Evolutionary conservation across 1,284 basidiomycete species (phyloP).

Genomic region (Ceratobasidium sp.): DNA sequence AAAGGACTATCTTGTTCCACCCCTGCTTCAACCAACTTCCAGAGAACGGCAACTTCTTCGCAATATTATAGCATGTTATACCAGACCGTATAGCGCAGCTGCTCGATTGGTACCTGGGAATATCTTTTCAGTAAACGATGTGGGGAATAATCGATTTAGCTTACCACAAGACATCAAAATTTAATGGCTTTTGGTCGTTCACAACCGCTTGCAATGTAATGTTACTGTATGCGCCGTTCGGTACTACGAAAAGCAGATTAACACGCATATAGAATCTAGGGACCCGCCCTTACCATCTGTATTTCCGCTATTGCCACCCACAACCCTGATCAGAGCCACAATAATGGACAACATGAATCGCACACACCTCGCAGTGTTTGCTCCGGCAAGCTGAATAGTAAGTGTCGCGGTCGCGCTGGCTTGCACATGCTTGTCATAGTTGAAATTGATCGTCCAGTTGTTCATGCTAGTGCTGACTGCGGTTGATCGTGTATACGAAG

Average conservation of each 20-base stretch:
- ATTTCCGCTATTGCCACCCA: slow-evolving; percentile 17
- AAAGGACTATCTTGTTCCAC: slow-evolving; percentile 52
- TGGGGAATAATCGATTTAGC: background rate
- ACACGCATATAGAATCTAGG: slow-evolving; percentile 23
- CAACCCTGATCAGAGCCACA: background rate
- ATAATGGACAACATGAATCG: background rate
- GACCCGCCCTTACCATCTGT: slow-evolving; percentile 44
- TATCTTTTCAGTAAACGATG: background rate
- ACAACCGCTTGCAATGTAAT: slow-evolving; percentile 51
- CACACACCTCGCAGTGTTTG: slow-evolving; percentile 37
- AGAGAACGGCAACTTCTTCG: slow-evolving; percentile 51
- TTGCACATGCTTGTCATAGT: slow-evolving; percentile 40
- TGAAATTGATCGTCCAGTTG: slow-evolving; percentile 53
- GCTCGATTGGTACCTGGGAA: slow-evolving; percentile 51
- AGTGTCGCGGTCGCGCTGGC: slow-evolving; percentile 31
- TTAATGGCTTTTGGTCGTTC: slow-evolving; percentile 51
- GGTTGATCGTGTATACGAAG: slow-evolving; percentile 32
- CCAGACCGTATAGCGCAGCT: slow-evolving; percentile 53
- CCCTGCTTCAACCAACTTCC: slow-evolving; percentile 46
- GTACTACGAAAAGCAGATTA: slow-evolving; percentile 51
- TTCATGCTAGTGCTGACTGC: slow-evolving; percentile 50
- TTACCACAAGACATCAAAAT: slow-evolving; percentile 51
- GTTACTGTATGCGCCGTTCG: slow-evolving; percentile 52
- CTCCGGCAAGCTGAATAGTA: slow-evolving; percentile 35
- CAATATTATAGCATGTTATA: slow-evolving; percentile 52